Percentiles rank a stretch among this genome's conserved stretches.
Conservation (phyloP, 345 rosid species). For the Acer yangbiense region DNA sequence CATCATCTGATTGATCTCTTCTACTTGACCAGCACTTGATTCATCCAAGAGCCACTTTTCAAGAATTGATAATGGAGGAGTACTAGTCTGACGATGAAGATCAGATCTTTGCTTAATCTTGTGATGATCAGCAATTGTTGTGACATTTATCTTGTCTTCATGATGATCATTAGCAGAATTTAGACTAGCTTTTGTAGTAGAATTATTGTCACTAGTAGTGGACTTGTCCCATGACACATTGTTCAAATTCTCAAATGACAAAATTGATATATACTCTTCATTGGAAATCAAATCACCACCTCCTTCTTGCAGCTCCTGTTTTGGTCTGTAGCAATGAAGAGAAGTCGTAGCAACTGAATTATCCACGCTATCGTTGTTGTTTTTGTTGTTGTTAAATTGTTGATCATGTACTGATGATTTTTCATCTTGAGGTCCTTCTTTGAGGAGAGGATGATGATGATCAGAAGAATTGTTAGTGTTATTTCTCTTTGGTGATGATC, state of each 20-base stretch:
- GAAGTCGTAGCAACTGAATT: conserved; percentile 23
- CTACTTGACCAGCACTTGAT: conserved; percentile 48
- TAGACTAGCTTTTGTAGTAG: conserved; percentile 27
- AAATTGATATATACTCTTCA: conserved; percentile 61
- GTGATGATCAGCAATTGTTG: conserved; percentile 1
- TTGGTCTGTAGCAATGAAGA: conserved; percentile 28
- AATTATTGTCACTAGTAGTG: conserved; percentile 13
- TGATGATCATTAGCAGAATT: conserved; percentile 22
- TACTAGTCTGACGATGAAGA: not conserved
- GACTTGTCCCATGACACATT: conserved; percentile 48
- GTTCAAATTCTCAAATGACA: conserved; percentile 56
- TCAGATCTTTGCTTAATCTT: conserved; percentile 31
- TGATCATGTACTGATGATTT: not conserved
- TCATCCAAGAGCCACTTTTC: conserved; percentile 99
- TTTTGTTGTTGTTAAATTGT: not conserved
- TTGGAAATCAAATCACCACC: conserved; percentile 42
- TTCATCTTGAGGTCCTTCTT: not conserved
- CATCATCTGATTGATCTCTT: conserved; percentile 63
- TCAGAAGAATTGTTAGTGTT: not conserved
- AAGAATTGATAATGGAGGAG: conserved; percentile 76
- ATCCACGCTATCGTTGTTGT: conserved; percentile 13
- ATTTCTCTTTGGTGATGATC: conserved; percentile 54
- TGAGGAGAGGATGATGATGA: not conserved
- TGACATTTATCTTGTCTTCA: conserved; percentile 5
- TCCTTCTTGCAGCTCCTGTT: conserved; percentile 45